These are phyloP conservation scores for Rhizopogon rudus DNA, from an alignment of 768 basidiomycete genomes.

Conservation along the genomic window DNA sequence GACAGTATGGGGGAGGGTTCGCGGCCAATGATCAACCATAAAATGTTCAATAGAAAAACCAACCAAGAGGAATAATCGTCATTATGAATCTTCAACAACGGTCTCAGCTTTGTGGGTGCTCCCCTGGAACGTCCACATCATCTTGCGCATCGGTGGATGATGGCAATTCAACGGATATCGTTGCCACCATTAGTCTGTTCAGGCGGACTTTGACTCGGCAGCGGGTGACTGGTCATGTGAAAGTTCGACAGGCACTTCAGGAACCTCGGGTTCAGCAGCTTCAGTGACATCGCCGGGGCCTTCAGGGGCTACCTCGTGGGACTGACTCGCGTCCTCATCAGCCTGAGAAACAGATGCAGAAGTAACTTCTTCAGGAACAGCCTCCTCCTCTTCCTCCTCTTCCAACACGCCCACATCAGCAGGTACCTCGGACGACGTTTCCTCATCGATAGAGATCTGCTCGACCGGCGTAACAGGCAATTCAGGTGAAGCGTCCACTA, in stretches of 20 bases:
- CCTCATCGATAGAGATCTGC: neutral
- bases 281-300: neutral
- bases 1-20: neutral
- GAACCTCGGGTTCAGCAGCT: neutral
- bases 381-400: neutral
- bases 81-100: neutral
- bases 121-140: neutral
- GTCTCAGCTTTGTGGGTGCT: neutral
- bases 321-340: neutral
- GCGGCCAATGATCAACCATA: neutral
- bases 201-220: neutral
- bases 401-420: neutral
- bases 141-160: neutral
- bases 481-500: constrained; percentile 3
- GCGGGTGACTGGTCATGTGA: neutral
- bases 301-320: constrained; percentile 1
- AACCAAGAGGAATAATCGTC: neutral
- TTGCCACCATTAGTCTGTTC: neutral
- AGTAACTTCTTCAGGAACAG: constrained; percentile 1
- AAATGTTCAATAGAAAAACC: neutral
- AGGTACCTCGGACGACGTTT: neutral
- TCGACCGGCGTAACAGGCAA: constrained; percentile 1
- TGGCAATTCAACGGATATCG: neutral
- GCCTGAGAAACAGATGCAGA: neutral
- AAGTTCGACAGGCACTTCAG: neutral